Percentiles rank a stretch among this genome's conserved stretches.
Conservation (phyloP, 345 rosid genomes). For the Erucastrum elatum region DNA sequence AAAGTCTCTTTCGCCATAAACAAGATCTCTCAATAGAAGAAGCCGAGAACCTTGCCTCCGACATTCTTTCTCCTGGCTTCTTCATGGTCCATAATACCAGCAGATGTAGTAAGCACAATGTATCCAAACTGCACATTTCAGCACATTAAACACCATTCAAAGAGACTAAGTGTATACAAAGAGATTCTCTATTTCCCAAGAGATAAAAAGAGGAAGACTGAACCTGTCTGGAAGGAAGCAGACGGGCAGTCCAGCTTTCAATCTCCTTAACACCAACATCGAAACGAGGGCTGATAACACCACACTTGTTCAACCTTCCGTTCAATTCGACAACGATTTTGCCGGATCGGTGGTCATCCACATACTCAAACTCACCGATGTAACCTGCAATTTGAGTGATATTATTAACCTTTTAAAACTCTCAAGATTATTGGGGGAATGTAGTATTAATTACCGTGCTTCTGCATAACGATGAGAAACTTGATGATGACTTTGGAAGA, state of each 20-base stretch:
- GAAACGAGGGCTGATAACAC: conserved; percentile 57
- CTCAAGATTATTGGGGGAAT: background rate
- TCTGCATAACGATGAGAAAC: conserved; percentile 42
- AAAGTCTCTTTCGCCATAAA: background rate
- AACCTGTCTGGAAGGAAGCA: conserved; percentile 61
- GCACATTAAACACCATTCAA: background rate
- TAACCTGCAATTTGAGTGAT: conserved; percentile 28
- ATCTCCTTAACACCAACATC: conserved; percentile 59
- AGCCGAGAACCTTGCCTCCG: conserved; percentile 47
- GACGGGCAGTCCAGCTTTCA: conserved; percentile 58
- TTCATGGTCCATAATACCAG: conserved; percentile 49
- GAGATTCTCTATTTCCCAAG: background rate
- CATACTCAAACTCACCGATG: conserved; percentile 58
- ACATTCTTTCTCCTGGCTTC: conserved; percentile 49
- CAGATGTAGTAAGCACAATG: conserved; percentile 45
- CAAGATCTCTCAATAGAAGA: conserved; percentile 38
- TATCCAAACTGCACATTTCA: conserved; percentile 40
- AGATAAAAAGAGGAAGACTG: background rate
- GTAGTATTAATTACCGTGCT: conserved; percentile 24
- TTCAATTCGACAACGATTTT: conserved; percentile 56
- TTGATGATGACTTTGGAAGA: conserved; percentile 44
- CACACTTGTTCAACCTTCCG: conserved; percentile 57
- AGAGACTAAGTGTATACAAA: background rate
- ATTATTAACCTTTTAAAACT: background rate
- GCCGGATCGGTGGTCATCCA: conserved; percentile 56